Conservation (phyloP, 805 yeast species). For the Zygoascus biomembranicola region DNA sequence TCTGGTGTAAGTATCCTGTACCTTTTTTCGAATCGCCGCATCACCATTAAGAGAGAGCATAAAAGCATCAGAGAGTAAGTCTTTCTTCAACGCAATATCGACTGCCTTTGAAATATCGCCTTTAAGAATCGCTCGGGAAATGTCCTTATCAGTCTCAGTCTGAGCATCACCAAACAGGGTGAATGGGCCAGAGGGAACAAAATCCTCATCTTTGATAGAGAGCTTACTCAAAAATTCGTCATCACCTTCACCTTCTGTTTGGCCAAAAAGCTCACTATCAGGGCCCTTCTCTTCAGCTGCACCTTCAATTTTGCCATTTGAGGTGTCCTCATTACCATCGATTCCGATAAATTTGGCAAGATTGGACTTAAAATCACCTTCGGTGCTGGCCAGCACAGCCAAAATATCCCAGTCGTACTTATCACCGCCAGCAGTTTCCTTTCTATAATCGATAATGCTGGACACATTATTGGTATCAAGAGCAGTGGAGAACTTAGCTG, state of each 20-base stretch:
- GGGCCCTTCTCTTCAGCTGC: constrained; percentile 26
- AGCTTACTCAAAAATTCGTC: constrained; percentile 17
- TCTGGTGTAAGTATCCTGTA: constrained; percentile 60
- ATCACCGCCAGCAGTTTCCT: constrained; percentile 10
- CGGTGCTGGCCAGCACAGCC: constrained; percentile 22
- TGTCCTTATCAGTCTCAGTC: constrained; percentile 28
- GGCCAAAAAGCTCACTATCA: constrained; percentile 27
- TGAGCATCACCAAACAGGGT: constrained; percentile 24
- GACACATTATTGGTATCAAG: constrained; percentile 31
- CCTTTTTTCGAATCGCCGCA: constrained; percentile 51
- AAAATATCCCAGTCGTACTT: constrained; percentile 31
- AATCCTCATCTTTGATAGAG: constrained; percentile 22
- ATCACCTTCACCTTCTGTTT: constrained; percentile 19
- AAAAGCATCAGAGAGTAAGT: constrained; percentile 68
- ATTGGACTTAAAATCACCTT: constrained; percentile 20
- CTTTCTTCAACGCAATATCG: constrained; percentile 52
- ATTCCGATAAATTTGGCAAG: constrained; percentile 18
- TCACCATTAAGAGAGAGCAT: constrained; percentile 62
- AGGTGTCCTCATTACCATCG: constrained; percentile 7
- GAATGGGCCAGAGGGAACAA: constrained; percentile 27
- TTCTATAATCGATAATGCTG: constrained; percentile 12
- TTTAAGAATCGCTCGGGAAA: constrained; percentile 45
- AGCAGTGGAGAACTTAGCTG: constrained; percentile 45
- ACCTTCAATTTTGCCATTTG: constrained; percentile 6
- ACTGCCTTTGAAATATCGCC: constrained; percentile 66